Base-by-base conservation (phyloP, 805 yeast species). In the Geotrichum ghanense region DNA sequence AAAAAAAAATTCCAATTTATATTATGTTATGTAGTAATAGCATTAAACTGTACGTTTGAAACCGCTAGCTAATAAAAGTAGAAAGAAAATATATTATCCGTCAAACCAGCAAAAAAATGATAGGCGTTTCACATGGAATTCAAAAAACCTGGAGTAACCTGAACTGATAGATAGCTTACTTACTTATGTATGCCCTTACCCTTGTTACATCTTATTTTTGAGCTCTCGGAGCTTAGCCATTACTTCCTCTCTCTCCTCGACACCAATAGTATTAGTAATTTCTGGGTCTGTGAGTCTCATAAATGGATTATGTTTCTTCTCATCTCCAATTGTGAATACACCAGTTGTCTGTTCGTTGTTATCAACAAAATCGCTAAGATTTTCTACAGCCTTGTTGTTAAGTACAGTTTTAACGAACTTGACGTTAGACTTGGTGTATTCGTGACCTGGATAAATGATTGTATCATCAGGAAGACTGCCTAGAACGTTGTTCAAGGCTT, bases 401-500 rank as follows among this genome's bases (percentile, higher is more conserved):
- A 86, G 61, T 1, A 84, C 77, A 2, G 79, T 72, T 53, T 76
- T 73, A 17, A 92, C 85, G 62, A 92, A 92, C 53, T 73, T 75
- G 20, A 83, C 81, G 61, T 92, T 90, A 22, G 84, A 72, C 54
- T 71, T 74, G 3, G 98, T 92, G 66, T 92, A 92, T 66, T 92
- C 99, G 64, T 92, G 99, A 2, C 99, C 99, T 1, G 97, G 90
- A 59, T 78, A 90, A 1, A 89, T 88, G 34, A 64, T 62, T 0
- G 97, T 87, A 7, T 78, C 81, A 19, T 67, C 64, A 0, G 95
- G 89, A 45, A 90, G 70, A 9, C 51, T 44, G 2, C 73, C 82
- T 49, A 92, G 69, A 9, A 73, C 66, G 17, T 67, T 62, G 55
- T 77, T 79, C 56, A 92, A 70, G 0, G 95, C 75, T 1, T 54